Percentiles rank a stretch among this genome's conserved stretches.
Evolutionary conservation across 441 rosid genomes (phyloP).

Genomic region (Brassica balearica): DNA sequence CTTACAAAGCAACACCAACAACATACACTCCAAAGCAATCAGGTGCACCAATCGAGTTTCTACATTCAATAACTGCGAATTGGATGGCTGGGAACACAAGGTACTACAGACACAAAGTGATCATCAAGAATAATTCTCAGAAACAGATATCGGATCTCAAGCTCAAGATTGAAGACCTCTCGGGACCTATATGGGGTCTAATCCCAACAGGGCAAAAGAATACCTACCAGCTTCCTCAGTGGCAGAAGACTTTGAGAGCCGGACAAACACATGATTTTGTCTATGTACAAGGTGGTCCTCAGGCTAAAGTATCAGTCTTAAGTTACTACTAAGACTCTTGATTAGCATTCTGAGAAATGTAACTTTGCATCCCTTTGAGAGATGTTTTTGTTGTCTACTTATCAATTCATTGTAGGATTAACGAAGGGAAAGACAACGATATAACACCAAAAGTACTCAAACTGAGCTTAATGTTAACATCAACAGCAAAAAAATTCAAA

Average conservation of each 20-base stretch:
- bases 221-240: slow-evolving; percentile 60
- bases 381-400: neutral
- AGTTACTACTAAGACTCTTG: slow-evolving; percentile 53
- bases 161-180: slow-evolving; percentile 54
- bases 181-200: slow-evolving; percentile 74
- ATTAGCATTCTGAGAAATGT: slow-evolving; percentile 5
- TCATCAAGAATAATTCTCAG: slow-evolving; percentile 60
- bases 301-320: slow-evolving; percentile 64
- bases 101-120: slow-evolving; percentile 72
- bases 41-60: slow-evolving; percentile 53
- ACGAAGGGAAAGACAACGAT: neutral
- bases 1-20: slow-evolving; percentile 33
- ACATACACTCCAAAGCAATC: slow-evolving; percentile 40
- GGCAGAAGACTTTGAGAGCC: slow-evolving; percentile 55
- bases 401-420: neutral
- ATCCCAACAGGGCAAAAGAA: slow-evolving; percentile 53
- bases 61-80: slow-evolving; percentile 68
- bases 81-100: slow-evolving; percentile 59
- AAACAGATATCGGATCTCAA: slow-evolving; percentile 60
- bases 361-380: slow-evolving; percentile 30
- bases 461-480: slow-evolving; percentile 24
- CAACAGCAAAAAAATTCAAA: slow-evolving; percentile 22
- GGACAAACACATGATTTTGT: slow-evolving; percentile 58
- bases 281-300: slow-evolving; percentile 83
- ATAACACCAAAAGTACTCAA: slow-evolving; percentile 23